These are phyloP conservation scores for Puccinia hordei DNA, from an alignment of 1,284 basidiomycete species.

Conservation along the genomic window DNA sequence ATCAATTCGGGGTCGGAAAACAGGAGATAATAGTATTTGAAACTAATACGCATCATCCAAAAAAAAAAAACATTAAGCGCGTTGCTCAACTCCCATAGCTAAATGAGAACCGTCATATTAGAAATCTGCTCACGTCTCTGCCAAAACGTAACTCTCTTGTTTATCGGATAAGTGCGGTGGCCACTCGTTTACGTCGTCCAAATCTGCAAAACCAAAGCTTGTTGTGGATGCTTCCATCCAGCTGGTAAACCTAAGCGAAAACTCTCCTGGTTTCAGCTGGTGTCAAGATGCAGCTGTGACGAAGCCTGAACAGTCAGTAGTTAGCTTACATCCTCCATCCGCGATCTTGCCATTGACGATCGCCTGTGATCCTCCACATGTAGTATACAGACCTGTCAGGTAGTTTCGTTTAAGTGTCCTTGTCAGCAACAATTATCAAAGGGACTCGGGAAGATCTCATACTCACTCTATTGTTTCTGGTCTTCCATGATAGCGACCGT, in stretches of 20 bases:
- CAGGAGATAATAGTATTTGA: conserved; percentile 58
- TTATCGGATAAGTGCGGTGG: conserved; percentile 59
- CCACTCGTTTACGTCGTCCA: conserved; percentile 60
- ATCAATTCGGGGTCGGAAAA: conserved; percentile 64
- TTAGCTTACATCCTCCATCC: conserved; percentile 65
- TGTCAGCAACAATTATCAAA: too few species aligned
- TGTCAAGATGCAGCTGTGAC: background rate
- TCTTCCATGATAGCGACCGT: conserved; percentile 60
- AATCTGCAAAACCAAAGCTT: conserved; percentile 58
- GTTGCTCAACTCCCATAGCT: too few species aligned
- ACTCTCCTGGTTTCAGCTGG: too few species aligned
- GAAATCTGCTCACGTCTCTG: conserved; percentile 63
- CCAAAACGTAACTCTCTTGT: conserved; percentile 65
- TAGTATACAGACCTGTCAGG: conserved; percentile 59
- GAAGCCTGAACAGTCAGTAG: too few species aligned
- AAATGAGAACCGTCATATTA: background rate
- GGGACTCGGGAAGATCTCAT: background rate
- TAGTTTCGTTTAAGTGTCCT: too few species aligned
- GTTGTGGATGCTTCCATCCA: conserved; percentile 62
- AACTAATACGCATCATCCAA: background rate
- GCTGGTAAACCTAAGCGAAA: conserved; percentile 57
- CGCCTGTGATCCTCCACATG: conserved; percentile 65
- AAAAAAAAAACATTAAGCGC: background rate
- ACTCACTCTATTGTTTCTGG: conserved; percentile 65
- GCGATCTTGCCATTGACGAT: conserved; percentile 63